Base-by-base conservation (phyloP, 2,329 filamentous ascomycete species). In the Monilinia vaccinii-corymbosi region DNA sequence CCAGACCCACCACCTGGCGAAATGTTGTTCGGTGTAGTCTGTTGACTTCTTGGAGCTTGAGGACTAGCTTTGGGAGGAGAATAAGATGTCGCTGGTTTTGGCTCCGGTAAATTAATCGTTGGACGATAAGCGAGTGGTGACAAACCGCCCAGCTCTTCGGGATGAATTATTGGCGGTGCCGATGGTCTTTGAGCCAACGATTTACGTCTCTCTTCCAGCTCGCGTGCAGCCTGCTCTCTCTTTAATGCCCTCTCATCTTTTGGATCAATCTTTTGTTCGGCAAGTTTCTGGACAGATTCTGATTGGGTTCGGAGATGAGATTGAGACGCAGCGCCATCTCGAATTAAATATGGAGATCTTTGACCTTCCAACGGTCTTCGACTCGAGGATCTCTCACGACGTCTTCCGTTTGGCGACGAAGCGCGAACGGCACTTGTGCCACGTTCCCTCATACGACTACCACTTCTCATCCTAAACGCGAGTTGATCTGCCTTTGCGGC, bases 141-240 rank as follows among this genome's bases (percentile, higher is more conserved):
- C 4, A 72, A 47, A 46, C 64, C 64, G 28, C 75, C 75, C 47
- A 84, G 74, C 61, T 83, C 75, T 62, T 79, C 78, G 0, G 92
- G 92, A 65, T 91, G 86, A 6, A 89, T 86, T 62, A 97, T 95
- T 0, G 84, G 77, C 0, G 91, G 91, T 3, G 86, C 90, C 28
- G 88, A 89, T 4, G 91, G 88, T 53, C 91, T 83, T 59, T 89
- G 83, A 23, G 89, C 90, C 31, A 96, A 78, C 16, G 93, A 97
- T 70, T 89, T 84, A 61, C 93, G 86, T 32, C 93, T 85, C 69
- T 94, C 89, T 73, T 97, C 92, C 0, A 97, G 81, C 73, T 97
- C 92, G 51, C 88, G 85, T 9, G 91, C 91, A 11, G 88, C 88
- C 52, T 85, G 78, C 65, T 91, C 88, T 73, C 87, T 89, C 74